Base-by-base conservation (phyloP, 2,329 filamentous ascomycete genomes). In the Sclerotinia trifoliorum region DNA sequence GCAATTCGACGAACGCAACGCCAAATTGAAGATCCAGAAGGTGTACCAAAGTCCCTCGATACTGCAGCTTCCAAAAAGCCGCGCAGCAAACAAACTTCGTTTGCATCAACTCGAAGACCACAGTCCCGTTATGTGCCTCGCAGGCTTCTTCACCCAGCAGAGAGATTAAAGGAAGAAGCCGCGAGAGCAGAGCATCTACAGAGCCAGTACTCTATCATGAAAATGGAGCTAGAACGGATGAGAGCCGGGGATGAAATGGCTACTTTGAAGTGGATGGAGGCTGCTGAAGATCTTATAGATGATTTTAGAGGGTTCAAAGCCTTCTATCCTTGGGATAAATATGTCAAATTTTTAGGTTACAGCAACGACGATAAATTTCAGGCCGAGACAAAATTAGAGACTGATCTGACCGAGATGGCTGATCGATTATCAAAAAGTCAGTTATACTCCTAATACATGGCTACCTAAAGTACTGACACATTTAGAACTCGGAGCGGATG, bases 261-360 rank as follows among this genome's bases (percentile, higher is more conserved):
- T 2, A 71, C 69, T n/a, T 32, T 55, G 1, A 73, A 77, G 5
- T 90, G 88, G 85, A 86, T 89, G 83, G 78, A 79, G 32, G 85
- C 85, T 6, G 87, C 87, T 0, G 83, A 82, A 74, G 82, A 85
- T 64, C 81, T 90, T 10, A 83, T 88, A 13, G 84, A 88, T 68
- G 87, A 90, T 69, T 90, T 90, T 74, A 81, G 86, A 70, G 85
- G 85, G 0, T 84, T 86, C 71, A 88, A 86, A 73, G 82, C 85
- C 61, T 89, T 90, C 72, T 90, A 88, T 73, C 83, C 86, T 1
- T 89, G 86, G 86, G 87, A 90, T 69, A 88, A 87, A 75, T 88
- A 88, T 72, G 80, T 88, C 61, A 81, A 82, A 68, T 87, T 88
- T 74, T 78, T 88, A 71, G 82, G 86, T 57, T 78, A 77, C 61